Percentiles rank a stretch among this genome's conserved stretches.
Evolutionary conservation across 805 yeast species (phyloP).

Genomic region (Yamadazyma phyllophila): DNA sequence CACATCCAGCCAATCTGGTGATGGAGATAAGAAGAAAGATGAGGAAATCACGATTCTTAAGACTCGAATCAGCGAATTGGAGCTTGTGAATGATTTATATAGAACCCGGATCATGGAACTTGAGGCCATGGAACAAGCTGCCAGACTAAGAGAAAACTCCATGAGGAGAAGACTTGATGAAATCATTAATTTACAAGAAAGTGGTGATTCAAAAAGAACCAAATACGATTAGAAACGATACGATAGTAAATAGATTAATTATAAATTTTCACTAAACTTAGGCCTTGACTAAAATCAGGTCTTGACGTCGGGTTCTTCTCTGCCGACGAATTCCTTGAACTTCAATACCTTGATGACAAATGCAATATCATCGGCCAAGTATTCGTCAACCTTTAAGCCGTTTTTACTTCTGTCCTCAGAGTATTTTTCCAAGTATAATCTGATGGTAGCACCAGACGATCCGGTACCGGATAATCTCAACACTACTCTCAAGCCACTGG

Average conservation of each 20-base stretch:
- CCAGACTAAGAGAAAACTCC: constrained; percentile 48
- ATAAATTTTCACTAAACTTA: constrained; percentile 1
- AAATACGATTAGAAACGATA: constrained; percentile 3
- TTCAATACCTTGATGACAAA: constrained; percentile 66
- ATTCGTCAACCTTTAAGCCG: constrained; percentile 59
- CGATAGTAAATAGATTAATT: not conserved
- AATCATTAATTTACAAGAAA: constrained; percentile 28
- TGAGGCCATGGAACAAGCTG: constrained; percentile 64
- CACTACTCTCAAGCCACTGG: constrained; percentile 79
- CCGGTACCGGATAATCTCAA: constrained; percentile 96
- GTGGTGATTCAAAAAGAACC: constrained; percentile 13
- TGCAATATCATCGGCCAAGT: constrained; percentile 58
- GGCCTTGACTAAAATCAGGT: constrained; percentile 84
- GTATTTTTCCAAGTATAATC: constrained; percentile 87
- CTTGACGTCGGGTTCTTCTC: constrained; percentile 83
- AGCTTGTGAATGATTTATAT: constrained; percentile 85
- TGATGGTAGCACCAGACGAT: constrained; percentile 94
- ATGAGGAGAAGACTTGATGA: constrained; percentile 51
- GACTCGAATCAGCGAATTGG: constrained; percentile 83
- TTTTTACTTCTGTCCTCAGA: constrained; percentile 55
- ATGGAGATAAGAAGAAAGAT: not conserved
- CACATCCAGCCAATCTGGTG: too few relatives aligned
- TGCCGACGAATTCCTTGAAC: constrained; percentile 72
- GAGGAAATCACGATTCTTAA: constrained; percentile 47
- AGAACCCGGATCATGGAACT: constrained; percentile 79